Evolutionary conservation across 2,329 filamentous ascomycete genomes (phyloP).

Genomic region (Fonsecaea erecta): DNA sequence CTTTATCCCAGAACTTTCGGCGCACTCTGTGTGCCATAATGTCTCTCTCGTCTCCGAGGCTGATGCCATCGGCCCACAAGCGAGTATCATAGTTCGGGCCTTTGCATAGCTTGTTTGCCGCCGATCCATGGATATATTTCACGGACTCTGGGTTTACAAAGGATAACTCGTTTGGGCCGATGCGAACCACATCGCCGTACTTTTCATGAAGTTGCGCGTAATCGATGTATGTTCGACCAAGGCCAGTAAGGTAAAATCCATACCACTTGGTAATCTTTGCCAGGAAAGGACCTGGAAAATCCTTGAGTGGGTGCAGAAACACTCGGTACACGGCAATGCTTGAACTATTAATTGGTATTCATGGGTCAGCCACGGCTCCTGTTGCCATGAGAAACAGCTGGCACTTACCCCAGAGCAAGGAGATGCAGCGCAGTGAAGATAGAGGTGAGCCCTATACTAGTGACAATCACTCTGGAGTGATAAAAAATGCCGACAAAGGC

Average conservation of each 20-base stretch:
- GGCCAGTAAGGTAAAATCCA: background rate
- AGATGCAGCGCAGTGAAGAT: background rate
- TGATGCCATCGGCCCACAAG: background rate
- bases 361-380: background rate
- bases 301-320: constrained; percentile 35
- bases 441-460: background rate
- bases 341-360: background rate
- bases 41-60: background rate
- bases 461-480: background rate
- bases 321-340: constrained; percentile 14
- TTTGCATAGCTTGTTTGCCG: background rate
- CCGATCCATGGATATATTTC: constrained; percentile 60
- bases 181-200: constrained; percentile 65
- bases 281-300: constrained; percentile 38
- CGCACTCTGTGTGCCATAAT: background rate
- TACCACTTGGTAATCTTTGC: constrained; percentile 3
- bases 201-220: constrained; percentile 49
- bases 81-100: background rate
- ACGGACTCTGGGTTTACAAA: constrained; percentile 65
- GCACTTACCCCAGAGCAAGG: background rate
- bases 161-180: constrained; percentile 70
- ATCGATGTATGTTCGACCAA: constrained; percentile 2
- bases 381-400: background rate
- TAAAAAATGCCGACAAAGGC: background rate
- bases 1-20: constrained; percentile 5